Conservation (phyloP, 2,329 filamentous ascomycete species). For the Tolypocladium tundrense region DNA sequence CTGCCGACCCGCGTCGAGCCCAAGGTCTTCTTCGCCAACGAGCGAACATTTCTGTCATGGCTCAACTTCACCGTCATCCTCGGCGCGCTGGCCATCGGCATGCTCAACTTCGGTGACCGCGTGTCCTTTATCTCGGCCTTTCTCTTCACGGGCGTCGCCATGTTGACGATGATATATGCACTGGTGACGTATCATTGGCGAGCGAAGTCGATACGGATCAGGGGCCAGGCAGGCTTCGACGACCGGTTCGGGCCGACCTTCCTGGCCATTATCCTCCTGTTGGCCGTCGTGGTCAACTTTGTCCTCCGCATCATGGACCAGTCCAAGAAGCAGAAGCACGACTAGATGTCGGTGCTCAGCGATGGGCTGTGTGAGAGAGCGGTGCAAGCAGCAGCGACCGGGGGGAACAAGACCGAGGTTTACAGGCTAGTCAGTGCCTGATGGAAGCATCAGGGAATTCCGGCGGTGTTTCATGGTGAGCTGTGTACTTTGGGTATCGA, state of each 20-base stretch:
- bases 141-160: slow-evolving; percentile 87
- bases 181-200: slow-evolving; percentile 95
- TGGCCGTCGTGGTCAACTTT: slow-evolving; percentile 94
- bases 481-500: not conserved
- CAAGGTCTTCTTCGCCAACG: slow-evolving; percentile 99
- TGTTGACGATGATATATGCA: slow-evolving; percentile 92
- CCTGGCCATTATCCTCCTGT: slow-evolving; percentile 72
- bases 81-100: slow-evolving; percentile 88
- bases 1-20: slow-evolving; percentile 96
- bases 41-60: slow-evolving; percentile 98
- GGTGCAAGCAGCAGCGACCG: not conserved
- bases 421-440: not conserved
- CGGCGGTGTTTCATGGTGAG: not conserved
- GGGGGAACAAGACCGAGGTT: not conserved
- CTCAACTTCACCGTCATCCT: slow-evolving; percentile 99
- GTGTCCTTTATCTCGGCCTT: slow-evolving; percentile 90
- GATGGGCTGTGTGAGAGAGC: not conserved
- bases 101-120: slow-evolving; percentile 95
- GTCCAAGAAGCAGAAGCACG: slow-evolving; percentile 26
- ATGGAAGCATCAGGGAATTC: not conserved
- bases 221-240: slow-evolving; percentile 92
- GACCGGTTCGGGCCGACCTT: slow-evolving; percentile 91
- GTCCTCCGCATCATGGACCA: slow-evolving; percentile 57
- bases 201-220: slow-evolving; percentile 79
- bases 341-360: slow-evolving; percentile 1